Percentiles rank a stretch among this genome's conserved stretches.
Conservation (phyloP, 1,284 basidiomycete species). For the Apiotrichum domesticum region DNA sequence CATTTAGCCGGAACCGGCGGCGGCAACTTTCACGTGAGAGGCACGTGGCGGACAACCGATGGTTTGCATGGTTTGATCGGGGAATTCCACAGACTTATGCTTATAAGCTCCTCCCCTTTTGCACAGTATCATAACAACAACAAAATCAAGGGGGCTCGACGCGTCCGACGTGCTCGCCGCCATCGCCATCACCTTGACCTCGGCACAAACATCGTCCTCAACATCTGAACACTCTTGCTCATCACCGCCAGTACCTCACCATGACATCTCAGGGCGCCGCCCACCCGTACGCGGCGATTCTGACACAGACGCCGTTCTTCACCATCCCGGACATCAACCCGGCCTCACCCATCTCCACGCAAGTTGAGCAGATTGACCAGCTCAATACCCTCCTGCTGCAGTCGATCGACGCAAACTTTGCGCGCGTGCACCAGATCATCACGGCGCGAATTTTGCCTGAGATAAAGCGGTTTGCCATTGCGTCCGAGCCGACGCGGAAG, state of each 20-base stretch:
- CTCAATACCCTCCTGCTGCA: slow-evolving; percentile 73
- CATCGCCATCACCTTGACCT: no score
- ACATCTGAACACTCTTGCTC: no score
- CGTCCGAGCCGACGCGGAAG: slow-evolving; percentile 78
- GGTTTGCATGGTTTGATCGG: no score
- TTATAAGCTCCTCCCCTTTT: not conserved
- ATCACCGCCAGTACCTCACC: not conserved
- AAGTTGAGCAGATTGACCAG: slow-evolving; percentile 88
- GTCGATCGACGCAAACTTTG: slow-evolving; percentile 91
- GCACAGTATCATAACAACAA: not conserved
- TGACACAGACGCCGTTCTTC: slow-evolving; percentile 41
- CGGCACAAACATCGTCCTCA: no score
- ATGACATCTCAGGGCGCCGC: slow-evolving; percentile 1
- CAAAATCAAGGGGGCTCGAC: not conserved
- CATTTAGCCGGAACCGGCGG: no score
- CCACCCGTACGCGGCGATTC: slow-evolving; percentile 9
- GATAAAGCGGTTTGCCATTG: slow-evolving; percentile 79
- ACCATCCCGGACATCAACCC: slow-evolving; percentile 68
- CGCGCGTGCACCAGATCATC: slow-evolving; percentile 79
- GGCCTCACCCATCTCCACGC: slow-evolving; percentile 61
- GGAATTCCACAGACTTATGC: not conserved
- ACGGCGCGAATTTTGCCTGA: slow-evolving; percentile 75
- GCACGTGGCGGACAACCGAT: no score
- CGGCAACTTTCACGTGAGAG: no score
- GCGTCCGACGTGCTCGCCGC: no score